Base-by-base conservation (phyloP, 2,329 filamentous ascomycete genomes). In the Knufia petricola region DNA sequence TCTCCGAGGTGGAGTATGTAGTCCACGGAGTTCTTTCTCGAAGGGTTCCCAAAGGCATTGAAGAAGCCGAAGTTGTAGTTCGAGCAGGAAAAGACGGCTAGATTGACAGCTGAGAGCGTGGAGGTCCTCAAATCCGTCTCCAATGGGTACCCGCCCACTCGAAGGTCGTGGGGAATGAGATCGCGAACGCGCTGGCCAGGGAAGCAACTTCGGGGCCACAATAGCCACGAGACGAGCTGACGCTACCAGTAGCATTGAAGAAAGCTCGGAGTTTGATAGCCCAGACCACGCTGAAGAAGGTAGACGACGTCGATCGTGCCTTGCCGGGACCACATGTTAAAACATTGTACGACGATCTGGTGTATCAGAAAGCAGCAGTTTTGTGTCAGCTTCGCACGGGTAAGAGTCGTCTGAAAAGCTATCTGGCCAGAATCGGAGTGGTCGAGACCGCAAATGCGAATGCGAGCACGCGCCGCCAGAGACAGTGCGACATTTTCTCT, bases 51-150 rank as follows among this genome's bases (percentile, higher is more conserved):
- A 47, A 74, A 77, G 0, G 71, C 70, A 46, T 78, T 78, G 61
- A 77, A 77, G 59, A 73, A 77, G 0, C 74, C 75, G 32, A 40
- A 58, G 77, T 74, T 77, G 54, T 74, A 84, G 62, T 84, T 85
- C 55, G 71, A 74, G 67, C 83, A 86, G 1, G 80, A 84, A 60
- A 82, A 86, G 1, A 87, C 73, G 1, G 81, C 82, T n/a, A n/a
- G n/a, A n/a, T n/a, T n/a, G 26, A 28, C 6, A 28, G 6, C 26
- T 6, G 26, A 12, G 26, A 28, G 6, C 26, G 26, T 28, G 26
- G 26, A 28, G 26, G 26, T 28, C 26, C 26, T 28, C 26, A 28
- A 28, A 28, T 28, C 26, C 26, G 26, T 28, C 26, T 28, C 26
- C 26, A 28, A 28, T 28, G 26, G 26, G 26, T 28, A 28, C 26